Conservation (phyloP, 768 basidiomycete genomes). For the Mycena kentingensis region DNA sequence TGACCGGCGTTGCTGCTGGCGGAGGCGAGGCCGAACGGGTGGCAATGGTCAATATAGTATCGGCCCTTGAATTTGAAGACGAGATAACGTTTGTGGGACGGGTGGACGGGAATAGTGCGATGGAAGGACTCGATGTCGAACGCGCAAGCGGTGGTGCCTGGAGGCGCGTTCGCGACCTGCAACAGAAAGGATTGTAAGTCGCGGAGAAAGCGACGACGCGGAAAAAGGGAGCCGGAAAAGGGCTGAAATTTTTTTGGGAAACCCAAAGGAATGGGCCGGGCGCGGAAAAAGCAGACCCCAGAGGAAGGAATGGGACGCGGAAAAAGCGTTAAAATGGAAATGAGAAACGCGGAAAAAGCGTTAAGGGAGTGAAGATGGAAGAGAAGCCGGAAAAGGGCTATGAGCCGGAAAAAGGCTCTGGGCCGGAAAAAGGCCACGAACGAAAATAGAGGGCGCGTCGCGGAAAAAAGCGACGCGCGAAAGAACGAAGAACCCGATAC, state of each 20-base stretch:
- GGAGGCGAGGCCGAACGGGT: slow-evolving; percentile 17
- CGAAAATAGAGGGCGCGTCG: not conserved
- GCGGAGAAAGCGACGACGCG: not conserved
- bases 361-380: too few relatives aligned
- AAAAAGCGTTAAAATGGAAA: too few relatives aligned
- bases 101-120: slow-evolving; percentile 17
- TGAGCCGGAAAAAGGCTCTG: too few relatives aligned
- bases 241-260: too few relatives aligned
- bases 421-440: too few relatives aligned
- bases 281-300: too few relatives aligned
- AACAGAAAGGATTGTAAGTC: not conserved
- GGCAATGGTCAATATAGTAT: slow-evolving; percentile 24
- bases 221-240: not conserved
- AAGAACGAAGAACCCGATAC: slow-evolving; percentile 5
- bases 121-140: slow-evolving; percentile 25
- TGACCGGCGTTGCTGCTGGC: slow-evolving; percentile 26
- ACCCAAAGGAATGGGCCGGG: too few relatives aligned
- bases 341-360: too few relatives aligned
- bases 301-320: too few relatives aligned
- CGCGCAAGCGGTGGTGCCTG: slow-evolving; percentile 20
- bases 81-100: slow-evolving; percentile 18
- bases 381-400: too few relatives aligned
- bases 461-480: not conserved
- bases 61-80: slow-evolving; percentile 11
- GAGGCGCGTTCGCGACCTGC: slow-evolving; percentile 24